Conservation (phyloP, 805 yeast species). For the Starmerella kuoi region DNA sequence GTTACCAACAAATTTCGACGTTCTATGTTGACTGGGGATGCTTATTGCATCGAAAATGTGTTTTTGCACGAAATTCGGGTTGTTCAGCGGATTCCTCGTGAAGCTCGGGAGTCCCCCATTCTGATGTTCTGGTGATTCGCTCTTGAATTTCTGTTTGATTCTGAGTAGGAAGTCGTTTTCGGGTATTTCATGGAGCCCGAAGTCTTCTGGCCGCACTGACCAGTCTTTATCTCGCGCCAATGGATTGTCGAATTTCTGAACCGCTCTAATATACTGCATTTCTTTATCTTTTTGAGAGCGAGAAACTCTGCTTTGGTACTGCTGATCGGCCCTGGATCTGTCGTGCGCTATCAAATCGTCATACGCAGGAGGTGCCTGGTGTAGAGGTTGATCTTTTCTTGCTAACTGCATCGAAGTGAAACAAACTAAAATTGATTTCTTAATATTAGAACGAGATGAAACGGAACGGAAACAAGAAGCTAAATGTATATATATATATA, state of each 20-base stretch:
- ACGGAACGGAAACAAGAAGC: too few relatives aligned
- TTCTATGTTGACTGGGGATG: background rate
- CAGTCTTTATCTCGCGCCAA: conserved; percentile 1
- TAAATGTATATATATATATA: too few relatives aligned
- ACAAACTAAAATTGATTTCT: too few relatives aligned
- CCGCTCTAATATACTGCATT: background rate
- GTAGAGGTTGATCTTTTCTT: too few relatives aligned
- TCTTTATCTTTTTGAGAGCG: too few relatives aligned
- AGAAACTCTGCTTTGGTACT: too few relatives aligned
- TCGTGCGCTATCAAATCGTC: too few relatives aligned
- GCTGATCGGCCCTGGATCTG: too few relatives aligned
- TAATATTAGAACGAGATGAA: too few relatives aligned
- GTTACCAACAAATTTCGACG: background rate
- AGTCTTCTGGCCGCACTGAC: background rate
- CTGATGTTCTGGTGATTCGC: too few relatives aligned
- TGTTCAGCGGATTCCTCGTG: background rate
- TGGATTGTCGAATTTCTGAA: background rate
- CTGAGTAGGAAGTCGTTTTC: background rate
- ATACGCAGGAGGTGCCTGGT: too few relatives aligned
- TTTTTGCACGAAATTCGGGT: background rate
- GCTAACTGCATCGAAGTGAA: too few relatives aligned
- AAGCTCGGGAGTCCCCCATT: background rate
- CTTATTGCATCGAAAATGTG: background rate
- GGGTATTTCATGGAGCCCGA: background rate
- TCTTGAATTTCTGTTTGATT: background rate